Evolutionary conservation across 2,329 filamentous ascomycete species (phyloP), one percentile per base, ranked within the genome.

Genomic region (Apiospora sp.): DNA sequence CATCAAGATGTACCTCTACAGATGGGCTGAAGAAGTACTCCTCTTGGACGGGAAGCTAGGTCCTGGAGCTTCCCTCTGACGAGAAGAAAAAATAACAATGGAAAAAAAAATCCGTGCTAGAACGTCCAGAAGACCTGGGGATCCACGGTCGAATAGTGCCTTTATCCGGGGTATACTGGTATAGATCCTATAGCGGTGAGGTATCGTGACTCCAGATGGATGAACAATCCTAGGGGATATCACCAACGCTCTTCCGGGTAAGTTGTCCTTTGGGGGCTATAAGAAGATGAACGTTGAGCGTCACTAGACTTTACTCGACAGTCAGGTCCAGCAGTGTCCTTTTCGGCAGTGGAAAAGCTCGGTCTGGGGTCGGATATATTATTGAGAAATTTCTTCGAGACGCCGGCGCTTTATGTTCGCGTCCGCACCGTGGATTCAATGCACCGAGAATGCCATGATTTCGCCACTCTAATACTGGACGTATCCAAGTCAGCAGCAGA

Each of bases 161-260:
- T 58, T 70, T 72, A 71, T 43, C 73, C 64, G 71, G 71, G 73
- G 69, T 74, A 74, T 74, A 74, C 73, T 71, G 69, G 71, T 70
- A 71, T 54, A 70, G 64, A 64, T 68, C 54, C 44, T 54, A 67
- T 67, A 67, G 73, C 73, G 73, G 73, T 74, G 73, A 67, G 67
- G 46, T 72, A 70, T 68, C 58, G 58, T 64, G 58, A 64, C 58
- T 24, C 68, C 68, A 41, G 48, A 16, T 58, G 68, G 37, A 48
- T 34, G 68, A 51, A 58, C 58, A 64, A 64, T 64, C 58, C 58
- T 64, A 27, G 49, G 58, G 34, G 19, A n/a, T 64, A 64, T 64
- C 58, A 64, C 58, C 58, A 64, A 41, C 58, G 19, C 58, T 41
- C 58, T 64, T 34, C 34, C 34, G 34, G 54, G n/a, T 4, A 41